Percentiles rank a stretch among this genome's conserved stretches.
Conservation (phyloP, 495 filamentous ascomycete genomes). For the Talaromyces thailandensis region DNA sequence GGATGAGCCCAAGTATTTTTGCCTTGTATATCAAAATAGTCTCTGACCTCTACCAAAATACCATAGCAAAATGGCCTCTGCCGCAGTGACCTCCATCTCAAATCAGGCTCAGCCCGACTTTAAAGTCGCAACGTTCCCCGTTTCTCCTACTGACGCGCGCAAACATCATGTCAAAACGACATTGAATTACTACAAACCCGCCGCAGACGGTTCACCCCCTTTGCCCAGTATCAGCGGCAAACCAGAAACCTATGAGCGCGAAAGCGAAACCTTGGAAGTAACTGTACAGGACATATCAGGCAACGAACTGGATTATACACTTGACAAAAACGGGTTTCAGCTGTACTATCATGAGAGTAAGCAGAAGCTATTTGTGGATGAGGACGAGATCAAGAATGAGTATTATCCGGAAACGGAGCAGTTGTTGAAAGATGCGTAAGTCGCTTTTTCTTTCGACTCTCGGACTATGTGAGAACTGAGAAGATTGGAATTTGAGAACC, state of each 20-base stretch:
- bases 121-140: conserved; percentile 8
- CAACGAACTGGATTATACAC: conserved; percentile 36
- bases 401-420: conserved; percentile 64
- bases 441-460: no score
- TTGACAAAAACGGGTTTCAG: conserved; percentile 44
- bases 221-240: conserved; percentile 35
- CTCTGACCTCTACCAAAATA: not conserved
- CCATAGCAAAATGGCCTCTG: conserved; percentile 20
- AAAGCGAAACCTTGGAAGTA: conserved; percentile 18
- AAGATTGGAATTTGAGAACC: conserved; percentile 24
- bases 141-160: conserved; percentile 11
- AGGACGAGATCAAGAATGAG: conserved; percentile 54
- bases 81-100: conserved; percentile 21
- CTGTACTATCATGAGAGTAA: conserved; percentile 35
- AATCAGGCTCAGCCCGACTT: conserved; percentile 5
- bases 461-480: no score
- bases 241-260: conserved; percentile 43
- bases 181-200: conserved; percentile 52
- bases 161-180: conserved; percentile 44
- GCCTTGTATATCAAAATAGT: not conserved
- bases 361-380: conserved; percentile 47
- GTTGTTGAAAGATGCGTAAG: conserved; percentile 51
- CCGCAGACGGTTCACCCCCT: conserved; percentile 49
- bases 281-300: conserved; percentile 40
- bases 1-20: not conserved